phyloP scores from a whole-genome alignment of 345 rosid species.

The Lumnitzera racemosa region DNA sequence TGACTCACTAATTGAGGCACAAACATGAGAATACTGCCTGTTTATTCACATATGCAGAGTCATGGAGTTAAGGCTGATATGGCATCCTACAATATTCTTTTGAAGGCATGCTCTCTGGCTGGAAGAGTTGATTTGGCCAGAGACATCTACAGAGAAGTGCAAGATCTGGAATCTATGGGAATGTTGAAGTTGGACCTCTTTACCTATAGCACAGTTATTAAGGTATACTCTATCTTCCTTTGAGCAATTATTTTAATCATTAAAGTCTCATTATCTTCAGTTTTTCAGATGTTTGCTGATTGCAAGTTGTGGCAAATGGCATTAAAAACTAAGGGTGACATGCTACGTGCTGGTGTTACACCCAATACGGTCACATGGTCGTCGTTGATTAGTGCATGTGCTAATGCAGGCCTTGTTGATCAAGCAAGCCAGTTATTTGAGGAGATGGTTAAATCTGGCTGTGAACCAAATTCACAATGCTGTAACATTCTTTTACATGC shows the following conservation, averaged over 20 bases:
- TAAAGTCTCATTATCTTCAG: not conserved
- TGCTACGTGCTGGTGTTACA: conserved; percentile 62
- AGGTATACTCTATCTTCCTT: conserved; percentile 38
- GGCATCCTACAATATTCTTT: conserved; percentile 81
- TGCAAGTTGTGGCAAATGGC: conserved; percentile 91
- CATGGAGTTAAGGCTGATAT: conserved; percentile 57
- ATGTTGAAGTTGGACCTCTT: conserved; percentile 66
- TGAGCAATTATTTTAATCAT: not conserved
- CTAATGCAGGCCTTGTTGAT: conserved; percentile 83
- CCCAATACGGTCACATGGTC: conserved; percentile 86
- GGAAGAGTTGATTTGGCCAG: conserved; percentile 80
- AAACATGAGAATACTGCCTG: conserved; percentile 1
- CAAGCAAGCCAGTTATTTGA: conserved; percentile 64
- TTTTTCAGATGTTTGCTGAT: conserved; percentile 74
- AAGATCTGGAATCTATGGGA: conserved; percentile 58
- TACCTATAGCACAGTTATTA: conserved; percentile 87
- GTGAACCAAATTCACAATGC: conserved; percentile 79
- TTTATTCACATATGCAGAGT: conserved; percentile 38
- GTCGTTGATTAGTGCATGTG: conserved; percentile 85
- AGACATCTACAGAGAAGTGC: conserved; percentile 68
- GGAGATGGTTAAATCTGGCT: conserved; percentile 81
- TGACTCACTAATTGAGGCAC: no score
- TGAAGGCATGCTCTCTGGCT: conserved; percentile 86
- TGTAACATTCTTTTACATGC: conserved; percentile 83
- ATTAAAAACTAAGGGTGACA: conserved; percentile 70